Conservation (phyloP, 768 basidiomycete genomes). For the Agaricus blazei region DNA sequence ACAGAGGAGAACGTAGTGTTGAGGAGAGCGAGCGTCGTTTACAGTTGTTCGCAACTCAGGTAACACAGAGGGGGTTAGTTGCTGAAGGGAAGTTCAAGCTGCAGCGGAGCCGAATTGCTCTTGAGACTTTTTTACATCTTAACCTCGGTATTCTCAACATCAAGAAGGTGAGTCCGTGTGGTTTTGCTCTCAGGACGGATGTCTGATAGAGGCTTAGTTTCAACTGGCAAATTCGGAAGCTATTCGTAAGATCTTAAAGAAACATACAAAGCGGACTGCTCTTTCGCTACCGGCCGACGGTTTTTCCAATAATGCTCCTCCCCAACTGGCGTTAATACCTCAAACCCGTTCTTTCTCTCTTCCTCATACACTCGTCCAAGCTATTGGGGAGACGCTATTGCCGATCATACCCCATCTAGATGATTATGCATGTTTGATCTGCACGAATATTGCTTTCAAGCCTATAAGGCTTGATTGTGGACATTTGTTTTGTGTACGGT, state of each 20-base stretch:
- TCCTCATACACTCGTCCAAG: constrained; percentile 60
- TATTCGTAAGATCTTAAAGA: constrained; percentile 90
- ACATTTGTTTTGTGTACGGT: constrained; percentile 75
- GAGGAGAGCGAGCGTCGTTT: constrained; percentile 69
- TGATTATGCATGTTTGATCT: constrained; percentile 86
- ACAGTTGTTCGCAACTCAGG: constrained; percentile 54
- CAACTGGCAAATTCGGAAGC: constrained; percentile 84
- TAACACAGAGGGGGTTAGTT: constrained; percentile 51
- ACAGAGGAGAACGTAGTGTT: constrained; percentile 60
- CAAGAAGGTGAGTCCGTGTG: constrained; percentile 54
- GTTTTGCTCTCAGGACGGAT: background rate
- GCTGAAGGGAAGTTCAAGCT: constrained; percentile 50
- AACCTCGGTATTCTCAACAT: constrained; percentile 78
- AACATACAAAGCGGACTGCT: constrained; percentile 86
- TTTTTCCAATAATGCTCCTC: constrained; percentile 7
- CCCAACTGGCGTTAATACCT: constrained; percentile 12
- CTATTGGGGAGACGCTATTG: constrained; percentile 75
- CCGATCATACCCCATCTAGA: constrained; percentile 77
- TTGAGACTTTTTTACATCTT: constrained; percentile 68
- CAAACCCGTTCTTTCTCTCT: constrained; percentile 19
- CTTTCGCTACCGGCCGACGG: constrained; percentile 48
- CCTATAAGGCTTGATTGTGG: constrained; percentile 79
- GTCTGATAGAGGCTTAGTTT: constrained; percentile 40
- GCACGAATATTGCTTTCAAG: constrained; percentile 88
- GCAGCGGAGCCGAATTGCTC: constrained; percentile 49